Base-by-base conservation (phyloP, 208 protist genomes). In the Balamuthia mandrillaris region DNA sequence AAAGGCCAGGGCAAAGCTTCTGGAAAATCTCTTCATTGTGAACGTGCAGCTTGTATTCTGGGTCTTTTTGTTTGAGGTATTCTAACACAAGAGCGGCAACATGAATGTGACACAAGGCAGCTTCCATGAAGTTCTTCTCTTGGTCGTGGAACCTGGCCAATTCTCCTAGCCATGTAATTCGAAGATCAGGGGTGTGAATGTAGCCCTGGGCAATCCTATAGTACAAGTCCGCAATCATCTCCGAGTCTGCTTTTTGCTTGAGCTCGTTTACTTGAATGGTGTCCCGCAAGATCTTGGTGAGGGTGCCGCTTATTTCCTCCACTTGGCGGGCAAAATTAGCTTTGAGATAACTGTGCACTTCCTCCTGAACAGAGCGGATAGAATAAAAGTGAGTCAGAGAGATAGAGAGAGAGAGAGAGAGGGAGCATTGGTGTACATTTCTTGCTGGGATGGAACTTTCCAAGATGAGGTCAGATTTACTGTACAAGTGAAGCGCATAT, bases 171-270 rank as follows among this genome's bases (percentile, higher is more conserved):
- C 91, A 93, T 2, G 90, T 90, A 3, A 92, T 39, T 16, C 87
- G 37, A 5, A 93, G 65, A 37, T 90, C 89, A 16, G 91, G 91
- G 21, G 91, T 87, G 68, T 91, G 79, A 14, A 81, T 81, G 31
- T 93, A 93, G 47, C 88, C 86, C 21, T 72, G 37, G 24, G 91
- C 91, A 72, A 93, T 93, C 42, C 89, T 21, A 33, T 35, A 65
- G 58, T 89, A 93, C 0, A 93, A 27, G 21, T 93, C 90, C 21
- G 81, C 68, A 37, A 85, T 90, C 1, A 87, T 93, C 44, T 93
- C 91, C 51, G 85, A 45, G 66, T 93, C 91, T 10, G 88, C 78
- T 21, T 41, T 42, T n/a, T 88, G 47, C 68, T 88, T 66, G 39
- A 81, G 56, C 63, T 88, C 65, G 27, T 35, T 81, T 9, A 90